Evolutionary conservation across 352 stramenopile genomes (phyloP).

Genomic region (Pythium phragmitis): DNA sequence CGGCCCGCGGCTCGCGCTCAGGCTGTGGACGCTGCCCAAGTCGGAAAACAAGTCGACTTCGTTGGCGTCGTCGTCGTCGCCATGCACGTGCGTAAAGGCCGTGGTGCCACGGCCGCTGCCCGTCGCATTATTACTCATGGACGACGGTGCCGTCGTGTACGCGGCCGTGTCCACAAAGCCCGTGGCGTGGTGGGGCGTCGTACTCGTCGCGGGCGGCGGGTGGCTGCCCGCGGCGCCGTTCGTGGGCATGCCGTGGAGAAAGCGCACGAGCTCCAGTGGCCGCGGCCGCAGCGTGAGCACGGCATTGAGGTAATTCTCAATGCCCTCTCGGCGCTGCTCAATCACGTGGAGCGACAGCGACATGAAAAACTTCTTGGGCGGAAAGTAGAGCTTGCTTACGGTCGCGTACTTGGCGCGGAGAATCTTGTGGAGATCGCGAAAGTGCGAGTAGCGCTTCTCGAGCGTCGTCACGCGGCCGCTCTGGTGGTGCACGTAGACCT

Average conservation of each 20-base stretch:
- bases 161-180: slow-evolving; percentile 11
- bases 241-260: slow-evolving; percentile 38
- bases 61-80: slow-evolving; percentile 59
- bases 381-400: slow-evolving; percentile 82
- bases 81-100: slow-evolving; percentile 5
- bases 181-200: background rate
- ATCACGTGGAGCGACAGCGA: slow-evolving; percentile 87
- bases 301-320: slow-evolving; percentile 84
- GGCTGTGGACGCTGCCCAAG: slow-evolving; percentile 24
- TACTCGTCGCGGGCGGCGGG: background rate
- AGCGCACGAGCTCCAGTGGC: slow-evolving; percentile 65
- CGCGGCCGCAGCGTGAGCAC: slow-evolving; percentile 69
- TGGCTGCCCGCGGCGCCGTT: slow-evolving; percentile 4
- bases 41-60: slow-evolving; percentile 54
- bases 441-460: slow-evolving; percentile 84
- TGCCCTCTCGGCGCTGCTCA: slow-evolving; percentile 76
- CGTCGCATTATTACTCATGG: background rate
- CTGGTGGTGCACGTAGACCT: slow-evolving; percentile 75
- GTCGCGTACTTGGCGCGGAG: slow-evolving; percentile 77
- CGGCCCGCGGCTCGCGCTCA: slow-evolving; percentile 8
- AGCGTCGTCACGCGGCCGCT: slow-evolving; percentile 56
- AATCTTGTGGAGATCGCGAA: slow-evolving; percentile 81
- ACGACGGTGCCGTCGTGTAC: slow-evolving; percentile 1
- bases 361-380: slow-evolving; percentile 86
- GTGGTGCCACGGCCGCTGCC: slow-evolving; percentile 1